Percentiles rank a stretch among this genome's conserved stretches.
Evolutionary conservation across 2,329 filamentous ascomycete genomes (phyloP).

Genomic region (Colletotrichum orchidophilum): DNA sequence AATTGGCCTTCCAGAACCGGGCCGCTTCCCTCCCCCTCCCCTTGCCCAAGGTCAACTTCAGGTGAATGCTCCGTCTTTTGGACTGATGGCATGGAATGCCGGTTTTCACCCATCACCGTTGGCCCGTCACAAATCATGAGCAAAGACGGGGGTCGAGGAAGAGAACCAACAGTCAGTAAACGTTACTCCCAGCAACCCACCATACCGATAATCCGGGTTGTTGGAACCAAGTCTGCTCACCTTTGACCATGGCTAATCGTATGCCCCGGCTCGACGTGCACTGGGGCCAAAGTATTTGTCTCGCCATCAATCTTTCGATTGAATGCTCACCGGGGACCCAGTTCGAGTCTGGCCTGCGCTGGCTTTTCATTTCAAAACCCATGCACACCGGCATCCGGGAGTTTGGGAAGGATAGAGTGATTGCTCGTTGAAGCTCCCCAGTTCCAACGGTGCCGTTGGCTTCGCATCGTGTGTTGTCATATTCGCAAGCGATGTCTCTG

Average conservation of each 20-base stretch:
- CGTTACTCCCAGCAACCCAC: not conserved
- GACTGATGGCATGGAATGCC: not conserved
- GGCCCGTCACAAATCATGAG: not conserved
- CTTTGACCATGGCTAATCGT: not conserved
- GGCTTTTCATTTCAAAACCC: not conserved
- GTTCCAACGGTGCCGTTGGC: not conserved
- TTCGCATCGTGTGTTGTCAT: not conserved
- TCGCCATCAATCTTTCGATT: slow-evolving; percentile 8
- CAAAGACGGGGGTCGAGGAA: too few relatives aligned
- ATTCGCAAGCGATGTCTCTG: not conserved
- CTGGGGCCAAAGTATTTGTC: not conserved
- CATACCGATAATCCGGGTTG: slow-evolving; percentile 14
- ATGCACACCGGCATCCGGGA: slow-evolving; percentile 27
- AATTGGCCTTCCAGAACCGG: not conserved
- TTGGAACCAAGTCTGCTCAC: slow-evolving; percentile 10
- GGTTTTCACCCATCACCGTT: slow-evolving; percentile 5
- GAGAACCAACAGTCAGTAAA: slow-evolving; percentile 10
- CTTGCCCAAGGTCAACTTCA: not conserved
- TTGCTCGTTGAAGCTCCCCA: not conserved
- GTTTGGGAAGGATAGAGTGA: slow-evolving; percentile 13
- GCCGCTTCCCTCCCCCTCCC: not conserved
- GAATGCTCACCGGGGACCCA: not conserved
- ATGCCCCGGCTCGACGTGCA: not conserved
- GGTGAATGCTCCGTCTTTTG: slow-evolving; percentile 9
- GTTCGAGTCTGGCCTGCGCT: not conserved